Evolutionary conservation across 768 basidiomycete genomes (phyloP), one percentile per base, ranked within the genome.

Genomic region (Serendipita sp.): DNA sequence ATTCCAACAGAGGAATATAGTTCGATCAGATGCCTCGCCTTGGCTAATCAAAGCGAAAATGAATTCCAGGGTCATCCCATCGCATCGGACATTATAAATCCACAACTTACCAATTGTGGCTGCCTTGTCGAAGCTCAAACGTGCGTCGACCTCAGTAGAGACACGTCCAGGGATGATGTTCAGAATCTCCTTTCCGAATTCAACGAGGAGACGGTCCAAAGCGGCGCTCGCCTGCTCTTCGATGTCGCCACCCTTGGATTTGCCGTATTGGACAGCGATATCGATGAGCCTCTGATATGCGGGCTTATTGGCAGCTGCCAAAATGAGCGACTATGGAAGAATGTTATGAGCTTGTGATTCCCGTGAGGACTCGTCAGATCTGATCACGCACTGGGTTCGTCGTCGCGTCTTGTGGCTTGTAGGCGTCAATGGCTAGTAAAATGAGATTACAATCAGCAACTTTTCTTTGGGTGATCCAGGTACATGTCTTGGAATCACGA

Each of bases 361-460:
- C 16, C 61, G 22, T 17, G 60, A 61, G 13, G 61, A 61, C 31
- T n/a, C n/a, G 17, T 61, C 34, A 61, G 53, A 30, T 5, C 26
- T 66, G 66, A 64, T 31, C 68, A 67, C 71, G 69, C 72, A 93
- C 74, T 34, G 96, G 96, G 79, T 98, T 99, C 67, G 96, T 99
- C 48, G 96, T 98, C 22, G 95, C 95, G 78, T 97, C 95, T 85
- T 89, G 92, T 68, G 95, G 95, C 78, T 96, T 94, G 85, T 95
- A 97, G 65, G 80, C 85, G 76, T 85, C 92, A 79, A 97, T 96
- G 67, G 88, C 90, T 93, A 71, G 43, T 73, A 70, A 42, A 56
- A 42, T 58, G 41, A 64, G 31, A 20, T 43, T 50, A 28, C 34
- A 48, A 64, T 48, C 34, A 26, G 38, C 61, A 30, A 11, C 1